phyloP scores from a whole-genome alignment of 139 green algal genomes.

The Pseudopediastrum boryanum region DNA sequence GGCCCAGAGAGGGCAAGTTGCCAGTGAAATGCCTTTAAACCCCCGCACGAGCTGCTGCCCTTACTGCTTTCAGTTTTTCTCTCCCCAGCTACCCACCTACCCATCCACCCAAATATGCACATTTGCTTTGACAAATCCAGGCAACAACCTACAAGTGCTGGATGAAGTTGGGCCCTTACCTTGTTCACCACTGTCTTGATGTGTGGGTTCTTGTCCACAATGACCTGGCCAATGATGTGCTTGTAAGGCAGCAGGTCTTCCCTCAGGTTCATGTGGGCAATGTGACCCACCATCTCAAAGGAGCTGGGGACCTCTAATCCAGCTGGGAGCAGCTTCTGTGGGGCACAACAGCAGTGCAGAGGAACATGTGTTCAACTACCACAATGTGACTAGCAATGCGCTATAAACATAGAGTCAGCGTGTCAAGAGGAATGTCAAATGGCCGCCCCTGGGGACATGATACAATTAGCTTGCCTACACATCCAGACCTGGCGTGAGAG shows the following conservation, averaged over 20 bases:
- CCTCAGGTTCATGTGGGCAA: conserved; percentile 95
- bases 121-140: background rate
- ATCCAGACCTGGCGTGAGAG: background rate
- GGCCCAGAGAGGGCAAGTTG: too few species aligned
- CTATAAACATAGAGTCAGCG: background rate
- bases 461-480: background rate
- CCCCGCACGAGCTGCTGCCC: too few species aligned
- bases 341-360: too few species aligned
- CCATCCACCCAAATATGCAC: background rate
- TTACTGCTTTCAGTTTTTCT: background rate
- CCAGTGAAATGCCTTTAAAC: too few species aligned
- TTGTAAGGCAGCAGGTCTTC: conserved; percentile 88
- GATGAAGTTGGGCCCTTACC: conserved; percentile 39
- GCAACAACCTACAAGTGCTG: background rate
- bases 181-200: conserved; percentile 97
- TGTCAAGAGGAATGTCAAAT: background rate
- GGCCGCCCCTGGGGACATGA: background rate
- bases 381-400: background rate
- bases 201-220: conserved; percentile 93
- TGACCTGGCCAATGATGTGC: conserved; percentile 65
- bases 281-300: conserved; percentile 96
- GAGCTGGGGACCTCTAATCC: conserved; percentile 82
- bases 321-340: conserved; percentile 80
- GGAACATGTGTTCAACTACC: background rate
- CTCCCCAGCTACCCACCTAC: background rate